These are phyloP conservation scores for Auriculariales sp. DNA, from an alignment of 768 basidiomycete genomes.

Conservation along the genomic window DNA sequence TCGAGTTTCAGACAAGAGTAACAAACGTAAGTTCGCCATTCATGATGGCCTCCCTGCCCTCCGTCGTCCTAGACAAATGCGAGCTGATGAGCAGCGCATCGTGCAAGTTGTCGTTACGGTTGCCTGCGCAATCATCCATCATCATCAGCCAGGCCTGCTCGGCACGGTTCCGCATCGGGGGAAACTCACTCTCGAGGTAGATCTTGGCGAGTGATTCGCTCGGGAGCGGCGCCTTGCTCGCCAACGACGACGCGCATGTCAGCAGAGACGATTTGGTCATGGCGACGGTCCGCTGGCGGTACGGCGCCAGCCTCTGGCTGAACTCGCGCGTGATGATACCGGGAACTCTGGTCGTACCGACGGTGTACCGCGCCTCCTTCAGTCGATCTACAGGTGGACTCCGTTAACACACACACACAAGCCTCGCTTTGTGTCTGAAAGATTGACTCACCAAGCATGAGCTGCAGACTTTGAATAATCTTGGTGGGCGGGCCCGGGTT, in stretches of 20 bases:
- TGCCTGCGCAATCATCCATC: not conserved
- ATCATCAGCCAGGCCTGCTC: too few species aligned
- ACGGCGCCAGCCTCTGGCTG: not conserved
- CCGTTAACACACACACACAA: not conserved
- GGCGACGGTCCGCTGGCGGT: not conserved
- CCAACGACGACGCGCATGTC: not conserved
- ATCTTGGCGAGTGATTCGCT: too few species aligned
- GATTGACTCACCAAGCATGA: not conserved
- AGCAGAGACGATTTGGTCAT: not conserved
- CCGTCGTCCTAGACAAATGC: conserved; percentile 9
- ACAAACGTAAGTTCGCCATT: conserved; percentile 10
- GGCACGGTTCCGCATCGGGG: not conserved
- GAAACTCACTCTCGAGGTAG: too few species aligned
- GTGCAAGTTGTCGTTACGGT: conserved; percentile 9
- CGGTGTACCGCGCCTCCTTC: not conserved
- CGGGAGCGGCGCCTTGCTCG: not conserved
- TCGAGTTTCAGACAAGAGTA: not conserved
- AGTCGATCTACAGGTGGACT: not conserved
- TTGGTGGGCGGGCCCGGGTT: not conserved
- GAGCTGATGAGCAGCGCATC: conserved; percentile 11
- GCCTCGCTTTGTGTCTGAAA: too few species aligned
- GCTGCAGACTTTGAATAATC: not conserved
- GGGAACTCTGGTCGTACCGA: not conserved
- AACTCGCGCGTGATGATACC: not conserved
- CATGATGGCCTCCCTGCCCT: conserved; percentile 9